A percentile compares a stretch with the other conserved stretches of the same genome.
Conservation (phyloP, 495 filamentous ascomycete genomes). For the Neurospora sp. region DNA sequence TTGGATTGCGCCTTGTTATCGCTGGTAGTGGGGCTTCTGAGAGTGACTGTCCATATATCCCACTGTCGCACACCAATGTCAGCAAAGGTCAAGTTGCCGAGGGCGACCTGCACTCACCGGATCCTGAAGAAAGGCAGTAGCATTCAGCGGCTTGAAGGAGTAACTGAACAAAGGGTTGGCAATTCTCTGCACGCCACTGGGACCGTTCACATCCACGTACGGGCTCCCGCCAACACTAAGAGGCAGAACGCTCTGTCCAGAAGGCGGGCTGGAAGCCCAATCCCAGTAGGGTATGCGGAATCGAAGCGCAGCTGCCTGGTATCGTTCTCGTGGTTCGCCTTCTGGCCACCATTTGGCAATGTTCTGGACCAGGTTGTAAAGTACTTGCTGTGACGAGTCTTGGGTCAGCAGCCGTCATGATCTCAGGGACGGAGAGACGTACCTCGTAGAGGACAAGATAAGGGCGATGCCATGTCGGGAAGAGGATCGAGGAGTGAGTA, state of each 20-base stretch:
- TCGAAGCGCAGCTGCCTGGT: conserved; percentile 38
- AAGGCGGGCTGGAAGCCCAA: conserved; percentile 47
- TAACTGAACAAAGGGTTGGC: conserved; percentile 55
- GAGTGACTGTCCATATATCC: conserved; percentile 36
- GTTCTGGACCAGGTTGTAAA: conserved; percentile 39
- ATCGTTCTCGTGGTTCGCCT: conserved; percentile 31
- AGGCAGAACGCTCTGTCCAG: conserved; percentile 39
- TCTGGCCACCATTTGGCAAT: conserved; percentile 46
- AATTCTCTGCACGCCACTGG: conserved; percentile 44
- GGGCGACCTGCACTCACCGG: conserved; percentile 29
- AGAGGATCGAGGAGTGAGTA: conserved; percentile 53
- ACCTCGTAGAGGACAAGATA: conserved; percentile 63
- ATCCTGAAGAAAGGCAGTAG: conserved; percentile 27
- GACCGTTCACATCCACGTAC: conserved; percentile 39
- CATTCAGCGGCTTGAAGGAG: conserved; percentile 45
- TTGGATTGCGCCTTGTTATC: conserved; percentile 38
- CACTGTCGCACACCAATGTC: conserved; percentile 10
- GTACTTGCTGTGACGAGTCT: conserved; percentile 38
- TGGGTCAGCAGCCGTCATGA: background rate
- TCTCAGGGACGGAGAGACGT: conserved; percentile 10
- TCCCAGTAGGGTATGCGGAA: conserved; percentile 62
- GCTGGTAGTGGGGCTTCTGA: conserved; percentile 36
- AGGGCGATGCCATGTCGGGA: conserved; percentile 62
- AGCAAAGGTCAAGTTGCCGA: background rate
- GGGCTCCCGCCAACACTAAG: conserved; percentile 33